Evolutionary conservation across 768 basidiomycete genomes (phyloP).

Genomic region (Crucibulum laeve): DNA sequence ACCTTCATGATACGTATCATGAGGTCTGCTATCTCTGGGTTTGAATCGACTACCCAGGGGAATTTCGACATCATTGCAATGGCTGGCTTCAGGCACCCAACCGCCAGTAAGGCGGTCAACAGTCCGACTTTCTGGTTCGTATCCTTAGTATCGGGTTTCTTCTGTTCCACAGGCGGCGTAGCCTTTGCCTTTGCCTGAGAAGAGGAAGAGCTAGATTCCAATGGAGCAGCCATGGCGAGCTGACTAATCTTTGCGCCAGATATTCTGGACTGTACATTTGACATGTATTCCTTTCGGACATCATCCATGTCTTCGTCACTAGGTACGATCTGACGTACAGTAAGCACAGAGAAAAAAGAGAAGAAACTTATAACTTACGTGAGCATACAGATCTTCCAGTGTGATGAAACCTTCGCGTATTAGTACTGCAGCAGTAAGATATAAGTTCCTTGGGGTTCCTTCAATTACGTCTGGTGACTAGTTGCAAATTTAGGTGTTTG

Average conservation of each 20-base stretch:
- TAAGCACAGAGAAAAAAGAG: constrained; percentile 10
- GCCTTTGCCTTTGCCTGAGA: constrained; percentile 34
- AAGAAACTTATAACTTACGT: constrained; percentile 50
- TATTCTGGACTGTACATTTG: constrained; percentile 59
- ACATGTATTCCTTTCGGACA: constrained; percentile 60
- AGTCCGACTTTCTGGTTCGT: constrained; percentile 80
- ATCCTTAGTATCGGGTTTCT: constrained; percentile 39
- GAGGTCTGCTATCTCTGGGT: constrained; percentile 83
- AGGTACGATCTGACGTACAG: constrained; percentile 55
- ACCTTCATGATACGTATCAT: constrained; percentile 71
- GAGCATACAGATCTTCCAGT: constrained; percentile 87
- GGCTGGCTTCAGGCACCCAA: constrained; percentile 81
- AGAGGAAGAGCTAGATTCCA: constrained; percentile 48
- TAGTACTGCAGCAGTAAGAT: constrained; percentile 79
- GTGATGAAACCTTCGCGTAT: constrained; percentile 88
- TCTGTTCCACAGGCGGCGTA: constrained; percentile 34
- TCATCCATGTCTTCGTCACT: constrained; percentile 72
- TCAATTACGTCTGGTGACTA: constrained; percentile 60
- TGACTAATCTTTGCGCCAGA: constrained; percentile 68
- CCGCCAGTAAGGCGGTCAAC: constrained; percentile 71
- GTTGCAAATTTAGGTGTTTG: constrained; percentile 7
- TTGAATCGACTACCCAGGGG: constrained; percentile 80
- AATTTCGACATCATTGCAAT: constrained; percentile 76
- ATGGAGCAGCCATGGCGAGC: constrained; percentile 80
- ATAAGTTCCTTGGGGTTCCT: constrained; percentile 64